Base-by-base conservation (phyloP, 148 eudicot genomes). In the Vaccinium vitisidaea region DNA sequence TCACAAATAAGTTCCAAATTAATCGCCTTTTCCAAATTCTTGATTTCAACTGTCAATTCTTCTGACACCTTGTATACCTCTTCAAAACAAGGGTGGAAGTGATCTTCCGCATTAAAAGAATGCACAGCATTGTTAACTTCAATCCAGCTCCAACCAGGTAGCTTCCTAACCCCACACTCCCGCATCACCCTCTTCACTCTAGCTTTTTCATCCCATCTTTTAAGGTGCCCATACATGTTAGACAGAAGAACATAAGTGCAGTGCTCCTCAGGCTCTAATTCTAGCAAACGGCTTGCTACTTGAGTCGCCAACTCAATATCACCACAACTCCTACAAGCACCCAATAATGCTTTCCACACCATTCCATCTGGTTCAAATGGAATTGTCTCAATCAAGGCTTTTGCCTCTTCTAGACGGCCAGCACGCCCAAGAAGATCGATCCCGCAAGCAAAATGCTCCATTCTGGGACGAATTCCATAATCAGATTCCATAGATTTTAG, bases 91-190 rank as follows among this genome's bases (percentile, higher is more conserved):
- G 93, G 87, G 70, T 94, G 95, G 54, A 90, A 90, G 85, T 74
- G 87, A 78, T 92, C 93, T 32, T 86, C 93, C 16, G 95, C 98
- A 87, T 88, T 92, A 86, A 93, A 94, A 58, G 92, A 88, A 88
- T 92, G 95, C 59, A 92, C 82, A 81, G 88, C 88, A 82, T 91
- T 85, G 63, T 87, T 69, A 32, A 94, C 82, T 86, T 94, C 95
- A 50, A 94, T 91, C 95, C 98, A 93, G 83, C 95, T 94, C 95
- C 95, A 93, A 79, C 98, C 98, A 9, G 98, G 95, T 39, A 94
- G 93, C 87, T 93, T 94, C 81, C 77, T 92, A 15, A 94, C 90
- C 18, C 98, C 92, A 81, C 89, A 88, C 83, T 88, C 90, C 88
- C 88, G 90, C 98, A 94, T 93, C 84, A 92, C 82, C 88, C 85